phyloP scores from a whole-genome alignment of 2,329 filamentous ascomycete genomes.

The Sphaerulina populicola region DNA sequence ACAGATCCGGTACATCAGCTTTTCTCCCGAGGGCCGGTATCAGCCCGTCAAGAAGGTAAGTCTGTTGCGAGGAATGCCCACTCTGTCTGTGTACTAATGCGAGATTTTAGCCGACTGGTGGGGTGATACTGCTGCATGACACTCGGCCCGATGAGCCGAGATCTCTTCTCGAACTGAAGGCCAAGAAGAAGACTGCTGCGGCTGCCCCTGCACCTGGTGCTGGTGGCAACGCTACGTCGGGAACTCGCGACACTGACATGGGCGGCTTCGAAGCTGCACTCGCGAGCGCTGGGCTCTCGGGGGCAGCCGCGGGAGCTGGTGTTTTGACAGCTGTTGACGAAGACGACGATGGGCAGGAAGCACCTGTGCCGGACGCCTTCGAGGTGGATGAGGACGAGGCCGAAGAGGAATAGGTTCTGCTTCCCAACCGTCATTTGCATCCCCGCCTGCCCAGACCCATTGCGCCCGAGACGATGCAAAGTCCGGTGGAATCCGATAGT shows the following conservation, averaged over 20 bases:
- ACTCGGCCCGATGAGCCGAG: constrained; percentile 71
- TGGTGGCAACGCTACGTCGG: constrained; percentile 13
- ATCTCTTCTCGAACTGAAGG: constrained; percentile 77
- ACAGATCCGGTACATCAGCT: constrained; percentile 92
- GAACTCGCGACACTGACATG: constrained; percentile 30
- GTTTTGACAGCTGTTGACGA: constrained; percentile 84
- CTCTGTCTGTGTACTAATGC: constrained; percentile 35
- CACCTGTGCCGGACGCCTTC: constrained; percentile 61
- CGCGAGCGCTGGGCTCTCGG: constrained; percentile 16
- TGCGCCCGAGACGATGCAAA: neutral
- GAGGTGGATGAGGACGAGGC: constrained; percentile 64
- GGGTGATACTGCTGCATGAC: constrained; percentile 84
- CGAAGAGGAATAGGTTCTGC: constrained; percentile 27
- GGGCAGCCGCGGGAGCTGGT: constrained; percentile 50
- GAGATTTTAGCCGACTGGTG: constrained; percentile 67
- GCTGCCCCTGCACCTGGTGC: constrained; percentile 35
- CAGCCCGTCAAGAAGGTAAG: constrained; percentile 84
- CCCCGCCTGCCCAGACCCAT: neutral
- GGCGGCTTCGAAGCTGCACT: constrained; percentile 22
- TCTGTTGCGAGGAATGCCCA: neutral
- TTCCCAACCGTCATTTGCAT: neutral
- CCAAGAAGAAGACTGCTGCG: constrained; percentile 62
- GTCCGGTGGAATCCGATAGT: too few species aligned
- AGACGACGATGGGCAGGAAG: constrained; percentile 65
- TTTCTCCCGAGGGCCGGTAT: constrained; percentile 73